Base-by-base conservation (phyloP, 495 filamentous ascomycete genomes). In the Aspergillus panamensis region DNA sequence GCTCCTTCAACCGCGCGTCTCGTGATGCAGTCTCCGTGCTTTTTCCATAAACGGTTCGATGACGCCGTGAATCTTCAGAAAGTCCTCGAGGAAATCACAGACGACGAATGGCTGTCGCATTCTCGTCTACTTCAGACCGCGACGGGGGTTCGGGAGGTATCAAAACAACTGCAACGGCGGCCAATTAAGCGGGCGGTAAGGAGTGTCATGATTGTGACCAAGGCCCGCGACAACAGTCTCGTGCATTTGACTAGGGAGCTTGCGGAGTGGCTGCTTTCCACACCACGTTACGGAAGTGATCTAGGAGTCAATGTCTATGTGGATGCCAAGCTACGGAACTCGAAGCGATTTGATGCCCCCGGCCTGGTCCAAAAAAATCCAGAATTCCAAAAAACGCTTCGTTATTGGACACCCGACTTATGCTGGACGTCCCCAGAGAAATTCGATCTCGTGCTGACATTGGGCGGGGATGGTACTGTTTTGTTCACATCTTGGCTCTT, bases 171-270 rank as follows among this genome's bases (percentile, higher is more conserved):
- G 48, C 91, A 94, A 71, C 84, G 93, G 42, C 80, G 89, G 30
- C 91, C 92, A 13, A 90, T 97, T 73, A 91, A 87, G 69, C 84
- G 90, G 49, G 91, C 89, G 1, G 92, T 97, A 33, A 82, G 82
- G 57, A 96, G 87, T 69, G 83, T 98, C 56, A 96, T 98, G 91
- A 92, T 98, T 62, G 84, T 98, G 30, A 98, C 95, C 56, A 98
- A 97, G 72, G 92, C 95, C 21, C 82, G 90, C 45, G 95, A 98
- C 69, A 96, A 96, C 64, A 82, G 86, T 42, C 77, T 98, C 37
- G 90, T 97, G 12, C 78, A 83, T 58, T 76, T 96, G 64, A 98
- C 94, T 1, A 84, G 91, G 45, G 88, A 96, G 64, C 76, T 98
- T 49, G 76, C 92, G 14, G 82, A 87, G 63, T 98, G 92, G 90